Evolutionary conservation across 805 yeast species (phyloP).

Genomic region (Dipodascus albidus): DNA sequence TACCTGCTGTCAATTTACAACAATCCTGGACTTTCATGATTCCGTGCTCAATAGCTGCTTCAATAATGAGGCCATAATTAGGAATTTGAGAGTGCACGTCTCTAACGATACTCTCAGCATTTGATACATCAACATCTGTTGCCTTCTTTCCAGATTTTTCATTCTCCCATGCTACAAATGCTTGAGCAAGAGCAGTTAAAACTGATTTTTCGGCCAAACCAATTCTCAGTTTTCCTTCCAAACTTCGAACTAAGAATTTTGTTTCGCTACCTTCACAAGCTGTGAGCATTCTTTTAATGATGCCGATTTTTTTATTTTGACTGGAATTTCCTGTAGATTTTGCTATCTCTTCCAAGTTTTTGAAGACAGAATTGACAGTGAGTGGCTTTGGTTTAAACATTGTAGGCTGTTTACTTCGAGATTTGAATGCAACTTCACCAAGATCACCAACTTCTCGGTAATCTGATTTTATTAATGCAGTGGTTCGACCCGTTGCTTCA

Average conservation of each 20-base stretch:
- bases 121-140: conserved; percentile 35
- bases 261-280: conserved; percentile 84
- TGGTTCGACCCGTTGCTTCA: conserved; percentile 77
- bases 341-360: conserved; percentile 67
- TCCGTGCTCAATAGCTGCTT: conserved; percentile 55
- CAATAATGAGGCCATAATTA: conserved; percentile 71
- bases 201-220: conserved; percentile 94
- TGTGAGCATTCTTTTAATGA: conserved; percentile 74
- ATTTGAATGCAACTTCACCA: conserved; percentile 76
- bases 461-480: conserved; percentile 58
- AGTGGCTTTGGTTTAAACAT: conserved; percentile 88
- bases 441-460: conserved; percentile 78
- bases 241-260: conserved; percentile 75
- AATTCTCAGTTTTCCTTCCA: conserved; percentile 88
- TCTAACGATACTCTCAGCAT: conserved; percentile 68
- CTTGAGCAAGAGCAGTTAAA: conserved; percentile 71
- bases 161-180: conserved; percentile 55
- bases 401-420: conserved; percentile 76
- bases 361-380: conserved; percentile 62
- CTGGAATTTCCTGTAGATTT: conserved; percentile 67
- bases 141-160: conserved; percentile 20
- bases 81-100: conserved; percentile 88
- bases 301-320: conserved; percentile 62
- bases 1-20: conserved; percentile 76
- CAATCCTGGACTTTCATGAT: conserved; percentile 51